Evolutionary conservation across 2,329 filamentous ascomycete species (phyloP).

Genomic region (Westerdykella sp.): DNA sequence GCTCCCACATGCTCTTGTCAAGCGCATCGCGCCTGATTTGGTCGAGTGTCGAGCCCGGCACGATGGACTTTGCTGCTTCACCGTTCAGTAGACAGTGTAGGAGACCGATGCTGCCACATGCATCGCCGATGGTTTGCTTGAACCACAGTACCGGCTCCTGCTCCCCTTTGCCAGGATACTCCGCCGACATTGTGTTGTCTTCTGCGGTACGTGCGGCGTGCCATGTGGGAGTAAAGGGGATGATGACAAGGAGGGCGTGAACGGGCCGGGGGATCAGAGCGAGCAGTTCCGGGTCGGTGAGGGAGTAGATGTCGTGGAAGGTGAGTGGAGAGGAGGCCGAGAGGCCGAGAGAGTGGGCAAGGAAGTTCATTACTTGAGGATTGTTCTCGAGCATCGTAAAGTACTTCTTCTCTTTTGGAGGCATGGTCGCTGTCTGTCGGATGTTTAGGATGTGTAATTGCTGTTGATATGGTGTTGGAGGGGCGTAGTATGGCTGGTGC

Average conservation of each 20-base stretch:
- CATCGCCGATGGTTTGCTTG: constrained; percentile 53
- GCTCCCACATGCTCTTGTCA: constrained; percentile 39
- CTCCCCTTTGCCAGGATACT: constrained; percentile 44
- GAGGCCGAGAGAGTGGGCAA: constrained; percentile 47
- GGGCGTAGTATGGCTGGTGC: background rate
- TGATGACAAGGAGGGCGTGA: constrained; percentile 51
- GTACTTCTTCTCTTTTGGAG: constrained; percentile 13
- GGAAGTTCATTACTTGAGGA: constrained; percentile 47
- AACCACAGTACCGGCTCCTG: constrained; percentile 54
- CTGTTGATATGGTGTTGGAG: background rate
- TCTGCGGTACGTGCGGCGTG: constrained; percentile 38
- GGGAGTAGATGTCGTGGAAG: constrained; percentile 51
- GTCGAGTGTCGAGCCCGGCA: constrained; percentile 41
- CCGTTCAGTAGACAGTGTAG: constrained; percentile 51
- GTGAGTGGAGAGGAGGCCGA: constrained; percentile 34
- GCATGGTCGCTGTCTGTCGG: constrained; percentile 3
- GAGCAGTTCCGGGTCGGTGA: constrained; percentile 47
- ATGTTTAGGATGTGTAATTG: background rate
- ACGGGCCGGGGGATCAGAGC: constrained; percentile 48
- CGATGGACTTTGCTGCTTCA: constrained; percentile 39
- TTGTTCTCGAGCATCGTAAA: constrained; percentile 45
- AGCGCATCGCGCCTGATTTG: constrained; percentile 41
- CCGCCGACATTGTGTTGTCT: constrained; percentile 30
- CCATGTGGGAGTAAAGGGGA: constrained; percentile 39
- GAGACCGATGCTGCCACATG: constrained; percentile 54